These are phyloP conservation scores for Lenzites betulinus DNA, from an alignment of 768 basidiomycete species.

Conservation along the genomic window DNA sequence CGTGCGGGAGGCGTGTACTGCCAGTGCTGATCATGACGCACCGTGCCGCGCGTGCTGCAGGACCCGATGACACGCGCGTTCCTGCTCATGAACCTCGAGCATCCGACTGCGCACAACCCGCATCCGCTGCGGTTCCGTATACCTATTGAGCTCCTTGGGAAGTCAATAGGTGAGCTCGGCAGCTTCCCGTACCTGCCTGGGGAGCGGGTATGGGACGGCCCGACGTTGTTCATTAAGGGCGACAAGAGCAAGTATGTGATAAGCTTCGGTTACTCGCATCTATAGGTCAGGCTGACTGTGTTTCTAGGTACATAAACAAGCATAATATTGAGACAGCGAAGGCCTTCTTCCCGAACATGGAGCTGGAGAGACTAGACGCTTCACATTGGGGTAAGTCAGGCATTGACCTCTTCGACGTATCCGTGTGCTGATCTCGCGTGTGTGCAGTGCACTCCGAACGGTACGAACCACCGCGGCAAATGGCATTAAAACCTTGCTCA, in stretches of 20 bases:
- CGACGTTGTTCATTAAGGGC: conserved; percentile 77
- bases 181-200: conserved; percentile 72
- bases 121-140: conserved; percentile 65
- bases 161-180: conserved; percentile 68
- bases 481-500: background rate
- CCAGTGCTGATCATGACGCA: background rate
- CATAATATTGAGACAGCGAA: conserved; percentile 62
- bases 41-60: conserved; percentile 39
- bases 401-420: background rate
- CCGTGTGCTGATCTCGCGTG: background rate
- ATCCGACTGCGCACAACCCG: conserved; percentile 34
- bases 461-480: conserved; percentile 33
- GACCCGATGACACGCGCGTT: conserved; percentile 76
- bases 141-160: conserved; percentile 65
- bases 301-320: conserved; percentile 68
- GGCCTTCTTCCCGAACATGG: conserved; percentile 73
- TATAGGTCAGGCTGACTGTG: conserved; percentile 45
- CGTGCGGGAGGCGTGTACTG: background rate
- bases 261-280: background rate
- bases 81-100: conserved; percentile 78
- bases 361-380: conserved; percentile 64
- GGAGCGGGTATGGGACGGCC: conserved; percentile 55
- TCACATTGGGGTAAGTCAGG: conserved; percentile 81
- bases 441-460: conserved; percentile 77
- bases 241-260: conserved; percentile 64